Evolutionary conservation across 495 filamentous ascomycete genomes (phyloP).

Genomic region (Podospora comata): DNA sequence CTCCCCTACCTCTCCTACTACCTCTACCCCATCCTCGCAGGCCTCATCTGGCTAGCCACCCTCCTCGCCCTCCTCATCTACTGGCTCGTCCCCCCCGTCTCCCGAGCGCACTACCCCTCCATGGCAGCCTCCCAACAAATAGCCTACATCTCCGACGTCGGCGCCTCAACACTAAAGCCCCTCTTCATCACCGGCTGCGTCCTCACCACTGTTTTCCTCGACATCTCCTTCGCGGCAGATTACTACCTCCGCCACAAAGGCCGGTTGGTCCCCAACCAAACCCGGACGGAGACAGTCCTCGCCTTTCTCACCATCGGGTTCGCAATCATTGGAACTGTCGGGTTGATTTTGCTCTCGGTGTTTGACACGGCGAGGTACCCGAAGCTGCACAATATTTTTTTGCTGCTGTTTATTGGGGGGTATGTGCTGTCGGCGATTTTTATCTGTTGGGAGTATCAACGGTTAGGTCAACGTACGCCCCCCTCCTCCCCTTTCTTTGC

Average conservation of each 20-base stretch:
- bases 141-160: constrained; percentile 87
- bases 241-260: constrained; percentile 77
- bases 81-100: constrained; percentile 61
- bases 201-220: constrained; percentile 79
- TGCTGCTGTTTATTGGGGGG: constrained; percentile 80
- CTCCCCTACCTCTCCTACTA: constrained; percentile 48
- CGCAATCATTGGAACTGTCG: constrained; percentile 70
- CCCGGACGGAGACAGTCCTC: constrained; percentile 63
- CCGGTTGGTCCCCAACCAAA: constrained; percentile 67
- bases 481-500: too few species aligned
- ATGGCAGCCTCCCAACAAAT: constrained; percentile 66
- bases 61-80: constrained; percentile 48
- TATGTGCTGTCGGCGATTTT: constrained; percentile 78
- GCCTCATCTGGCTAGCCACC: constrained; percentile 73
- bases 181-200: constrained; percentile 80
- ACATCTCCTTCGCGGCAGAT: constrained; percentile 76
- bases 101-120: constrained; percentile 59
- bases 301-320: constrained; percentile 66
- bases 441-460: constrained; percentile 84
- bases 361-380: constrained; percentile 75
- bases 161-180: constrained; percentile 65
- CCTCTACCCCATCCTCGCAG: constrained; percentile 78
- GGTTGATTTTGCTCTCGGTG: constrained; percentile 75
- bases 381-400: constrained; percentile 68
- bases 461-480: constrained; percentile 63